Conservation (phyloP, 2,329 filamentous ascomycete genomes). For the Xylariales sp. region DNA sequence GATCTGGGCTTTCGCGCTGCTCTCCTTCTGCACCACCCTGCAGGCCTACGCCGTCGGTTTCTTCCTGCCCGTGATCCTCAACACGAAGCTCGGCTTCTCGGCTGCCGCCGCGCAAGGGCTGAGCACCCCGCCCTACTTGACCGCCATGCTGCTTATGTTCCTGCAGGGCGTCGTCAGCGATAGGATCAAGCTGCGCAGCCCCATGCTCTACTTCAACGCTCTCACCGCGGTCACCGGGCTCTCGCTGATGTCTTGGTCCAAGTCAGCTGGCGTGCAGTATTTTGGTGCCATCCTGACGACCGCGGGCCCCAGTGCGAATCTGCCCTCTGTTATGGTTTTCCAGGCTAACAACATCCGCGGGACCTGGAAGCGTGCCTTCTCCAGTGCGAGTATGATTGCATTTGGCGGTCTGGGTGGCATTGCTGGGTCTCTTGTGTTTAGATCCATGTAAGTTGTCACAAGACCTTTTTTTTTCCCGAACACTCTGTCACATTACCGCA, state of each 20-base stretch:
- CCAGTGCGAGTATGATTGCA: conserved; percentile 70
- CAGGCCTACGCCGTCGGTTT: background rate
- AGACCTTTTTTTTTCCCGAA: background rate
- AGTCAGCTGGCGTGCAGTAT: background rate
- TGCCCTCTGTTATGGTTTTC: background rate
- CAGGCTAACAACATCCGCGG: conserved; percentile 83
- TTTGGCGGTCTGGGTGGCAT: conserved; percentile 78
- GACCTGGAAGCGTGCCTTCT: conserved; percentile 84
- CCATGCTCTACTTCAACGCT: background rate
- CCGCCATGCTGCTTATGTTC: background rate
- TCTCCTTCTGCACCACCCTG: background rate
- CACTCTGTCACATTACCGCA: background rate
- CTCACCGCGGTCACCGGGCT: background rate
- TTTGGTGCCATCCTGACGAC: background rate
- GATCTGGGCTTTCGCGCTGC: background rate
- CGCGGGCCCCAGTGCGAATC: background rate
- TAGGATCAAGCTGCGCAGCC: background rate
- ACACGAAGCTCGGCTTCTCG: background rate
- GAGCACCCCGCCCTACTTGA: background rate
- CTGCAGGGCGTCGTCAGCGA: background rate
- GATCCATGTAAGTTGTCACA: conserved; percentile 23
- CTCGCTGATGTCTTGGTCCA: background rate
- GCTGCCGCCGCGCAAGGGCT: background rate
- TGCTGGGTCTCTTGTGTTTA: conserved; percentile 68
- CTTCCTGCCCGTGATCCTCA: background rate